Evolutionary conservation across 2,329 filamentous ascomycete genomes (phyloP), one percentile per base, ranked within the genome.

Genomic region (Xylariaceae sp.): DNA sequence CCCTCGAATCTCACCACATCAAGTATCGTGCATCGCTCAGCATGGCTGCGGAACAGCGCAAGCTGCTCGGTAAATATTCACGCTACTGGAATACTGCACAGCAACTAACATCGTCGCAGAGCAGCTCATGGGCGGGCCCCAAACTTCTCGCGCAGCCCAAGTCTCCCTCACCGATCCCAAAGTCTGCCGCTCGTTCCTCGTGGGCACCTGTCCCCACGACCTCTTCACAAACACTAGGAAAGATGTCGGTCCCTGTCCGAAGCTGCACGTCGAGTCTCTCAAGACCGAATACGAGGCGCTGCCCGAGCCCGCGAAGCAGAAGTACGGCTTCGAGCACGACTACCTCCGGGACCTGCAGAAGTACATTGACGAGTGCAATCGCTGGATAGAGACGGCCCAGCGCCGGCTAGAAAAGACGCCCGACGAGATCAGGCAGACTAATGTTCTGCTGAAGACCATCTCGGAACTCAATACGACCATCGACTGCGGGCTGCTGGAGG

Each of bases 151-250:
- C 77, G 86, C 87, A 67, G 84, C 89, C 45, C 89, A 96, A 74
- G 84, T 97, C 68, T 88, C 88, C 64, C 88, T 99, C 69, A 94
- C 87, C 61, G 94, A 97, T 75, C 83, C 89, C 56, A 97, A 96
- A 77, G 90, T 96, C 68, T 99, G 94, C 80, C 90, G 91, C 57
- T 97, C 92, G 15, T 97, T 93, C 75, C 84, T 99, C 53, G 92
- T 85, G 63, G 94, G 94, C 68, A 95, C 90, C 60, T 99, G 94
- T 74, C 94, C 94, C 0, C 93, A 97, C 80, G 94, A 99, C 73
- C 90, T 99, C 71, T 99, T 99, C 82, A 99, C 93, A 66, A 99
- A 99, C 78, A 99, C 94, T 51, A 97, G 97, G 79, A 92, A 97
- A 81, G 94, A 99, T 73, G 84, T 97, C 39, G 94, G 94, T 2